Percentiles rank a stretch among this genome's conserved stretches.
Evolutionary conservation across 257 asterid species (phyloP).

Genomic region (Hygrophila difformis): DNA sequence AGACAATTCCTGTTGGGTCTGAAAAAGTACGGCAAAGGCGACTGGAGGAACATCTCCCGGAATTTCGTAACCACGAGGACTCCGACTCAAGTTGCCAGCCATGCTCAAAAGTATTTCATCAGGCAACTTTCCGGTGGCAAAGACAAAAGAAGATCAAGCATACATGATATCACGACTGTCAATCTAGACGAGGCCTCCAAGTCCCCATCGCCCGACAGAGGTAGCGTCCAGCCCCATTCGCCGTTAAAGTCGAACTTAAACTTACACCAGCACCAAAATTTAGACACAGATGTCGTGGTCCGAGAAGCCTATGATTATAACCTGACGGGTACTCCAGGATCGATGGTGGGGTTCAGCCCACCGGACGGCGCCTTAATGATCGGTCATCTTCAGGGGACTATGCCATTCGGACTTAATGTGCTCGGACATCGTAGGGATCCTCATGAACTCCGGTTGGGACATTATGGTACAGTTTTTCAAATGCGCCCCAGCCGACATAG

Average conservation of each 20-base stretch:
- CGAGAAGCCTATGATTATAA: constrained; percentile 24
- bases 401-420: constrained; percentile 24
- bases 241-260: constrained; percentile 26
- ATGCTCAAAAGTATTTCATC: constrained; percentile 88
- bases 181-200: constrained; percentile 34
- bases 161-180: constrained; percentile 81
- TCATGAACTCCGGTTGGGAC: constrained; percentile 37
- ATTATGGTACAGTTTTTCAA: constrained; percentile 32
- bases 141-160: constrained; percentile 86
- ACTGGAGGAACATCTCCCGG: constrained; percentile 83
- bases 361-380: constrained; percentile 16
- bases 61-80: constrained; percentile 80
- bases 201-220: constrained; percentile 30
- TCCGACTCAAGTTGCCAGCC: constrained; percentile 93
- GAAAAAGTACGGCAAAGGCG: constrained; percentile 93
- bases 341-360: constrained; percentile 32
- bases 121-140: constrained; percentile 86
- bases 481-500: constrained; percentile 24
- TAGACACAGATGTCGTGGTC: constrained; percentile 24
- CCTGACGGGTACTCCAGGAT: constrained; percentile 26
- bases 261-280: constrained; percentile 17
- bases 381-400: constrained; percentile 21
- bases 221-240: constrained; percentile 16
- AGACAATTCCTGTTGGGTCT: constrained; percentile 84
- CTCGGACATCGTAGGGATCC: constrained; percentile 26